Evolutionary conservation across 148 eudicot genomes (phyloP).

Genomic region (Cornus kousa): DNA sequence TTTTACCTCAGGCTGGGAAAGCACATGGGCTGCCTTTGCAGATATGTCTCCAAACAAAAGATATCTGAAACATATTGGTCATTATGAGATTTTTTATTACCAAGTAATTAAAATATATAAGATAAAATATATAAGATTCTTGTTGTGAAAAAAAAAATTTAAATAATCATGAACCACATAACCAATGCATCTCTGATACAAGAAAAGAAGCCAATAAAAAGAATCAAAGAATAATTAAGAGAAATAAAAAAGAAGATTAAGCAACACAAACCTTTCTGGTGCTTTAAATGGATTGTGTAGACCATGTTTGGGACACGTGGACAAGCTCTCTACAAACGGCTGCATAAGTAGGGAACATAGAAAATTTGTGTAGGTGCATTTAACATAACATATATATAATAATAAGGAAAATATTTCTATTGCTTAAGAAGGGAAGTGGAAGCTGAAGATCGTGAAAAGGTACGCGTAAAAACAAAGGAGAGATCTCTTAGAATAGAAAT

Average conservation of each 20-base stretch:
- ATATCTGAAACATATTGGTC: slow-evolving; percentile 52
- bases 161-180: background rate
- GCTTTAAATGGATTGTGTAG: slow-evolving; percentile 93
- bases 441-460: background rate
- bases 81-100: background rate
- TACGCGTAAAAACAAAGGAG: background rate
- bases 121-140: background rate
- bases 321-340: slow-evolving; percentile 98
- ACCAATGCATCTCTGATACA: background rate
- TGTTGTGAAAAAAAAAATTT: background rate
- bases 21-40: slow-evolving; percentile 82
- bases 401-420: no score
- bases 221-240: background rate
- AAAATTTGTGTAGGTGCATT: background rate
- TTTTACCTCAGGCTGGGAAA: slow-evolving; percentile 77
- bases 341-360: slow-evolving; percentile 30
- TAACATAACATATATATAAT: background rate
- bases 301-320: slow-evolving; percentile 94
- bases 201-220: background rate
- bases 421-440: background rate
- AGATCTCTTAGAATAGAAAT: background rate
- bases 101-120: background rate
- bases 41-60: slow-evolving; percentile 88
- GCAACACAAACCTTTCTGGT: slow-evolving; percentile 75
- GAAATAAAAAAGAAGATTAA: slow-evolving; percentile 3